A percentile compares a stretch with the other conserved stretches of the same genome.
Evolutionary conservation across 768 basidiomycete genomes (phyloP).

Genomic region (Hygrocybe coccinea): DNA sequence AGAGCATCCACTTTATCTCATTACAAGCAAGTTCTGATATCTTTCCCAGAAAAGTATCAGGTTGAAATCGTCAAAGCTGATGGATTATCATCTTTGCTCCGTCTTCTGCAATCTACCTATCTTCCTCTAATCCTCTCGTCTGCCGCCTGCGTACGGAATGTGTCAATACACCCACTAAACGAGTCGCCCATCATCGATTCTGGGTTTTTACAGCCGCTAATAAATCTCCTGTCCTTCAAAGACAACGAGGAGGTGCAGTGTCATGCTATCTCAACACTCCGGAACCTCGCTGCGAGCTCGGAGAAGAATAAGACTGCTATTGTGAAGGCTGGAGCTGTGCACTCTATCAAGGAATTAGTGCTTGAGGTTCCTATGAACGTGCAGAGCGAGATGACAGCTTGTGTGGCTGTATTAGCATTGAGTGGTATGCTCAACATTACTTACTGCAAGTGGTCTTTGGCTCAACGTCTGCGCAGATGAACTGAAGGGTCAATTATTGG

Average conservation of each 20-base stretch:
- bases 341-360: conserved; percentile 94
- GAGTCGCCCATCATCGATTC: conserved; percentile 99
- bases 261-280: conserved; percentile 94
- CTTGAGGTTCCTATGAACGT: conserved; percentile 93
- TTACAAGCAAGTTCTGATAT: neutral
- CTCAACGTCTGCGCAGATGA: conserved; percentile 59
- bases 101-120: conserved; percentile 93
- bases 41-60: conserved; percentile 85
- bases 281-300: conserved; percentile 93
- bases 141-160: conserved; percentile 97
- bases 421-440: conserved; percentile 60
- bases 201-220: conserved; percentile 92
- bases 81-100: conserved; percentile 85
- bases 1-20: conserved; percentile 15
- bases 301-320: conserved; percentile 99
- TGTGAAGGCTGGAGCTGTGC: conserved; percentile 94
- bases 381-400: conserved; percentile 99
- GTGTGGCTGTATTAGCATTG: conserved; percentile 91
- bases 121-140: conserved; percentile 96
- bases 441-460: neutral
- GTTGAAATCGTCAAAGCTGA: conserved; percentile 96
- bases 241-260: conserved; percentile 99
- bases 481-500: conserved; percentile 90
- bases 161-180: conserved; percentile 97
- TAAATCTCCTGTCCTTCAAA: conserved; percentile 94